A percentile compares a stretch with the other conserved stretches of the same genome.
Evolutionary conservation across 352 stramenopile genomes (phyloP).

Genomic region (Thalassiosira ordinaria): DNA sequence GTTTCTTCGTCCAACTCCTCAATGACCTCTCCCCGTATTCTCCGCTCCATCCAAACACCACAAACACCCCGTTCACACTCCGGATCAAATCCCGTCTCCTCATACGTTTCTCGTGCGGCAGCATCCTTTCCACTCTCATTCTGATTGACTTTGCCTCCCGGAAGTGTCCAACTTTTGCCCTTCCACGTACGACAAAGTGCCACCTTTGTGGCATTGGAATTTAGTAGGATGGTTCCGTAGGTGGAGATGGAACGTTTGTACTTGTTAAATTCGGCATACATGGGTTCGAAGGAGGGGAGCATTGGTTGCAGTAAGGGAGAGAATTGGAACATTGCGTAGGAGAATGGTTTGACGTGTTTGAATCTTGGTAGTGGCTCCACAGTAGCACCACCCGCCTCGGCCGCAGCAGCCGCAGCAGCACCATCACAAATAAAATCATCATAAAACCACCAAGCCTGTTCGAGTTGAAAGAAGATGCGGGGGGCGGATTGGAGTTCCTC

Average conservation of each 20-base stretch:
- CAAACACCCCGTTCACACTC: slow-evolving; percentile 58
- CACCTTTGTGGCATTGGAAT: slow-evolving; percentile 88
- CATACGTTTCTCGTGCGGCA: slow-evolving; percentile 90
- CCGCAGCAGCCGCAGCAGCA: neutral
- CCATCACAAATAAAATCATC: slow-evolving; percentile 95
- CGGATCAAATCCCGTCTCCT: slow-evolving; percentile 86
- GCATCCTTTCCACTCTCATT: slow-evolving; percentile 91
- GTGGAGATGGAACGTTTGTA: slow-evolving; percentile 95
- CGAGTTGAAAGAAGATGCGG: slow-evolving; percentile 97
- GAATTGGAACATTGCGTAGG: slow-evolving; percentile 91
- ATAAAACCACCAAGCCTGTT: slow-evolving; percentile 98
- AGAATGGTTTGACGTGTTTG: slow-evolving; percentile 92
- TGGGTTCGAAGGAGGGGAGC: slow-evolving; percentile 89
- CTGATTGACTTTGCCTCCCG: slow-evolving; percentile 95
- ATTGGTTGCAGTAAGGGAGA: slow-evolving; percentile 89
- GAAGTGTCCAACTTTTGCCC: slow-evolving; percentile 92
- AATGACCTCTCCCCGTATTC: slow-evolving; percentile 24
- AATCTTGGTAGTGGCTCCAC: slow-evolving; percentile 89
- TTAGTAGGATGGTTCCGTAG: slow-evolving; percentile 93
- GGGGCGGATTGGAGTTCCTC: slow-evolving; percentile 91
- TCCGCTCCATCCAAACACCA: slow-evolving; percentile 21
- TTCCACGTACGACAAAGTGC: slow-evolving; percentile 93
- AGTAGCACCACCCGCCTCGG: neutral
- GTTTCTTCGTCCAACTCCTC: slow-evolving; percentile 12
- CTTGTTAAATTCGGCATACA: slow-evolving; percentile 93